Percentiles rank a stretch among this genome's conserved stretches.
These are phyloP conservation scores for Lenwebbia sp. DNA, from an alignment of 345 rosid species.

Conservation along the genomic window DNA sequence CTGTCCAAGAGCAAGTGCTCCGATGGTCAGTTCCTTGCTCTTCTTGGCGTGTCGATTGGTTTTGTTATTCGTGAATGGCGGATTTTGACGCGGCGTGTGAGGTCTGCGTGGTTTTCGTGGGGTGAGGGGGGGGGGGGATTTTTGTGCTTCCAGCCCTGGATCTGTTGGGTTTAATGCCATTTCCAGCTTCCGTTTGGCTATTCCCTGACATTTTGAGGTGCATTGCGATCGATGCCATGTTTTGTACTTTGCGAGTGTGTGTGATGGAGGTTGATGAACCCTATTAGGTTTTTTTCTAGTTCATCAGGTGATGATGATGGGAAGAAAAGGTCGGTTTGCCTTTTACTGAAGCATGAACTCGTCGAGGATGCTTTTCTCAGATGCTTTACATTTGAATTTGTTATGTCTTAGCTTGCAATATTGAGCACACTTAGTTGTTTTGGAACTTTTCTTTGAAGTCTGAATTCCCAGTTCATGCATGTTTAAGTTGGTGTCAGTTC, in stretches of 20 bases:
- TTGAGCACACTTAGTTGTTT: neutral
- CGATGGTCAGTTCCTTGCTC: constrained; percentile 33
- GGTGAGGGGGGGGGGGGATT: neutral
- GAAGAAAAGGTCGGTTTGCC: neutral
- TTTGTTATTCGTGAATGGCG: neutral
- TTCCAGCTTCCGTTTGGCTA: neutral
- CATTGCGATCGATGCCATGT: neutral
- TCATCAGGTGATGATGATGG: neutral
- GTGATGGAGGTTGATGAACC: neutral
- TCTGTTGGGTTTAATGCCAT: neutral
- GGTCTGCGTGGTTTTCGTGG: neutral
- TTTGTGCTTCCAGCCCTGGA: neutral
- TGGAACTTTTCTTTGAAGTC: neutral
- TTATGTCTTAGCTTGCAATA: neutral
- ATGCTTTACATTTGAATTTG: neutral
- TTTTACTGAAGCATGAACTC: neutral
- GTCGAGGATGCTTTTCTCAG: neutral
- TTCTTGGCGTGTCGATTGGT: neutral
- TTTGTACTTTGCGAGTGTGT: neutral
- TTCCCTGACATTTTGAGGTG: neutral
- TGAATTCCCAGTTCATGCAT: neutral
- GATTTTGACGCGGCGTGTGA: neutral
- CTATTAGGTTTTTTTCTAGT: neutral
- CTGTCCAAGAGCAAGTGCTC: constrained; percentile 50
- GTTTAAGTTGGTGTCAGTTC: neutral